Evolutionary conservation across 768 basidiomycete species (phyloP), one percentile per base, ranked within the genome.

Genomic region (Chiua virens): DNA sequence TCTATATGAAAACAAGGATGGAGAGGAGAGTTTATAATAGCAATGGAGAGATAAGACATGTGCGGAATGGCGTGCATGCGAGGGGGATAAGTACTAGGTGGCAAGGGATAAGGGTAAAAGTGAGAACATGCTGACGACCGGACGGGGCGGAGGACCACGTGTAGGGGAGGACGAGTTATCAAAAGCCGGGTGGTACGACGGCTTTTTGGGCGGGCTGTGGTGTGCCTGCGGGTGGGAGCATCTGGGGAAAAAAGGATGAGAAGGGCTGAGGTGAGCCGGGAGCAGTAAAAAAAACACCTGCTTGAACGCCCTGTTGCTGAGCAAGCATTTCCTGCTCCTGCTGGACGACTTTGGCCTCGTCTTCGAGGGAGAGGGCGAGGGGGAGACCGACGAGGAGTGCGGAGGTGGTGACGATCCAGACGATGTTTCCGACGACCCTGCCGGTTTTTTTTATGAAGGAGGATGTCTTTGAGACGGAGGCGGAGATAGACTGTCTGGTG

Each of bases 291-390:
- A 57, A 56, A 78, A 78, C 52, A 90, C 93, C 82, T 91, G 89
- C 69, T n/a, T 93, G 91, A 13, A 87, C 87, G 39, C 94, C 94
- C 69, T 92, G 88, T 67, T 94, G 92, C 69, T 96, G 94, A 46
- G 91, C 91, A 55, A 90, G 74, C 80, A 92, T 82, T 72, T 98
- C 94, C 73, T 89, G 86, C 72, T 98, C 97, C 73, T 98, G 94
- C 42, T 87, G 85, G 11, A 93, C 87, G 50, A 96, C 81, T 73
- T 94, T 93, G 47, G 91, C 88, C 75, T 99, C 97, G 72, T 97
- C 96, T 73, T 99, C 97, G 61, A 98, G 78, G 54, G 85, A 87
- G 60, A 98, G 79, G 5, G 95, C 93, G 55, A 98, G 78, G 30
- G 97, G 97, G 35, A 99, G 77, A 14, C 92, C 97, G 44, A 99